Percentiles rank a stretch among this genome's conserved stretches.
These are phyloP conservation scores for Boletus speciosus DNA, from an alignment of 768 basidiomycete genomes.

Conservation along the genomic window DNA sequence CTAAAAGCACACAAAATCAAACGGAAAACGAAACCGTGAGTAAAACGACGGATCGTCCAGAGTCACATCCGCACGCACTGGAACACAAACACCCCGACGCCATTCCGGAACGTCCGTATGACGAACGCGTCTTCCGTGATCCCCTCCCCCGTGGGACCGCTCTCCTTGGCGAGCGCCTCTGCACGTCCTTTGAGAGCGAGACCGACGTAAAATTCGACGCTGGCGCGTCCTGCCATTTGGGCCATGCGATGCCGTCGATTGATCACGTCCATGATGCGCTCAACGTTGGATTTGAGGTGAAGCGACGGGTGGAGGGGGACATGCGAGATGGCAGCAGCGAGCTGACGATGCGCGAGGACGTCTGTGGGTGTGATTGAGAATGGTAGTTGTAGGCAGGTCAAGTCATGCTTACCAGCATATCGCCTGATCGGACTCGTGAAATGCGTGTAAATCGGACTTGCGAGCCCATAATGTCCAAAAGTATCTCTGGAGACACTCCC, in stretches of 20 bases:
- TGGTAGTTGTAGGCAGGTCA: background rate
- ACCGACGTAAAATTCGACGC: constrained; percentile 97
- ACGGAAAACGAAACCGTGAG: background rate
- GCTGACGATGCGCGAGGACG: constrained; percentile 90
- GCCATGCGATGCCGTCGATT: constrained; percentile 94
- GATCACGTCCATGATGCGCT: constrained; percentile 79
- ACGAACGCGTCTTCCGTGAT: constrained; percentile 87
- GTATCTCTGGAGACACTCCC: constrained; percentile 90
- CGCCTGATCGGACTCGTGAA: constrained; percentile 97
- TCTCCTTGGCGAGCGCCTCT: constrained; percentile 33
- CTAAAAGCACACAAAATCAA: constrained; percentile 36
- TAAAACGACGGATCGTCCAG: background rate
- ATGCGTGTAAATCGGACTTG: constrained; percentile 95
- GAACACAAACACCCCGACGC: constrained; percentile 92
- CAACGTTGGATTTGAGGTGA: constrained; percentile 86
- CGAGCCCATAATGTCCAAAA: constrained; percentile 97
- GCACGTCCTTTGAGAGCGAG: constrained; percentile 77
- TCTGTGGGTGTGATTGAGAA: constrained; percentile 42
- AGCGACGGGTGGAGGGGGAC: constrained; percentile 80
- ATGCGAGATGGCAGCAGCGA: constrained; percentile 85
- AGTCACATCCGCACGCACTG: constrained; percentile 51
- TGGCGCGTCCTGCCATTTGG: constrained; percentile 95
- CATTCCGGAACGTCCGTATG: constrained; percentile 91
- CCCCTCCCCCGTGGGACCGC: constrained; percentile 25
- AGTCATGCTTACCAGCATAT: constrained; percentile 68